Base-by-base conservation (phyloP, 2,329 filamentous ascomycete genomes). In the Rutstroemia sydowiana region DNA sequence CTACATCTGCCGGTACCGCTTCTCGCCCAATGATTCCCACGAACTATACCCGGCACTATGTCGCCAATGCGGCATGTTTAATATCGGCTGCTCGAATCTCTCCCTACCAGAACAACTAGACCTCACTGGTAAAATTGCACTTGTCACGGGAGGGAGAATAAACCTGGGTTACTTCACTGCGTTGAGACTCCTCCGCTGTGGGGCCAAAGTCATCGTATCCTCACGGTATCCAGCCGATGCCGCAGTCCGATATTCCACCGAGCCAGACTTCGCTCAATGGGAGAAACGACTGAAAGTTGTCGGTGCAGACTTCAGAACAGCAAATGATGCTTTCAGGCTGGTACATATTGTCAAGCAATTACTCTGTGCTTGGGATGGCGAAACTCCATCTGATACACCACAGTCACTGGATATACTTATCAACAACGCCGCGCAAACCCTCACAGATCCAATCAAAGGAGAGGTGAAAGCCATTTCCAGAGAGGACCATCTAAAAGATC, bases 371-470 rank as follows among this genome's bases (percentile, higher is more conserved):
- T 45, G 40, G 47, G n/a, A 11, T 26, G 18, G 3, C 11, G 40
- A 31, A 2, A 31, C 26, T n/a, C 57, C 46, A 18, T 39, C n/a
- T n/a, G n/a, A n/a, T n/a, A n/a, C n/a, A n/a, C n/a, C n/a, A n/a
- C n/a, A n/a, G n/a, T n/a, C n/a, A n/a, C n/a, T 58, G 11, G 55
- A 58, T 16, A 57, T 58, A 20, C 43, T 58, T 18, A 51, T 58
- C 45, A 58, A 58, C n/a, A 58, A 57, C 21, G 52, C 56, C 5
- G 56, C 56, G 13, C 56, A 58, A 30, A 58, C 56, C 7, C 53
- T 47, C 47, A 58, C 56, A 7, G 56, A 58, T 34, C 45, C 55
- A 2, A 3, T 57, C 6, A 42, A 53, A 28, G 41, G 51, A 18
- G 56, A 58, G 14, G 37, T 21, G 16, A 23, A 41, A 26, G 56